These are phyloP conservation scores for Pilaira anomala DNA, from an alignment of 192 early-diverging fungal genomes.

Conservation along the genomic window DNA sequence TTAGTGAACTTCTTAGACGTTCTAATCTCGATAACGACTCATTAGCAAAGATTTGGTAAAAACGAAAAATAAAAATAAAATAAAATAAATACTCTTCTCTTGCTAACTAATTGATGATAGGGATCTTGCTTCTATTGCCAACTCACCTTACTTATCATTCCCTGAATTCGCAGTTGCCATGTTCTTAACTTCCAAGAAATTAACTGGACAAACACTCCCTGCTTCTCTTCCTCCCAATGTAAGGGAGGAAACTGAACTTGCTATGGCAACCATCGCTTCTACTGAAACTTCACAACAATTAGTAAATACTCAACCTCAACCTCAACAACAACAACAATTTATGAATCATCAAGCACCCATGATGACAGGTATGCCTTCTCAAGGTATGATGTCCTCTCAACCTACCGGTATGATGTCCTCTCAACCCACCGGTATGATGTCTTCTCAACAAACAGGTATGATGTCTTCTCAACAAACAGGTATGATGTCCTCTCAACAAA, in stretches of 20 bases:
- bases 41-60: slow-evolving; percentile 43
- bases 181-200: slow-evolving; percentile 53
- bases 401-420: background rate
- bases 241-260: slow-evolving; percentile 42
- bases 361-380: background rate
- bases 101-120: no score
- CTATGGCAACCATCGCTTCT: slow-evolving; percentile 35
- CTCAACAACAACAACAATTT: slow-evolving; percentile 12
- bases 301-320: background rate
- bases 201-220: slow-evolving; percentile 53
- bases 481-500: background rate
- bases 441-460: background rate
- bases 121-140: slow-evolving; percentile 54
- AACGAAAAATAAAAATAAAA: no score
- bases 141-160: slow-evolving; percentile 48
- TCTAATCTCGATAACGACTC: slow-evolving; percentile 32
- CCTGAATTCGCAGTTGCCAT: slow-evolving; percentile 65
- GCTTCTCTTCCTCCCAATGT: slow-evolving; percentile 45
- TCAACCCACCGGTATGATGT: background rate
- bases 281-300: slow-evolving; percentile 19
- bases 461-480: slow-evolving; percentile 14
- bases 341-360: background rate
- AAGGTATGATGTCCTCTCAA: background rate
- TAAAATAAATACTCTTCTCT: background rate
- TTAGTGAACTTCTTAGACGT: slow-evolving; percentile 26